Conservation (phyloP, 2,329 filamentous ascomycete species). For the Botrytis fabae region DNA sequence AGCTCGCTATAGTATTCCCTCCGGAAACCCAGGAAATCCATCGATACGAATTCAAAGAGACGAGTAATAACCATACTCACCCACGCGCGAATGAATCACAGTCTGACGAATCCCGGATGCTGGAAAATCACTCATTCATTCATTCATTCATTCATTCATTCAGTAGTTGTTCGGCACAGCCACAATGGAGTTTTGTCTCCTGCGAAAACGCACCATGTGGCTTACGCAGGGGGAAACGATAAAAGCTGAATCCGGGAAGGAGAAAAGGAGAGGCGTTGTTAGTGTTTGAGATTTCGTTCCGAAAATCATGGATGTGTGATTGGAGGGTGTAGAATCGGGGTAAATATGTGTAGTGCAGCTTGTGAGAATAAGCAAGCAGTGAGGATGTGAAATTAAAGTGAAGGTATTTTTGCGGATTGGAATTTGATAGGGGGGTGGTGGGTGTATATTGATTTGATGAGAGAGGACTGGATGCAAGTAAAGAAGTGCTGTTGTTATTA, state of each 20-base stretch:
- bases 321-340: background rate
- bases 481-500: background rate
- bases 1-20: too few relatives aligned
- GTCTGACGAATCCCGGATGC: background rate
- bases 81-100: background rate
- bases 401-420: background rate
- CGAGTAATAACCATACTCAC: background rate
- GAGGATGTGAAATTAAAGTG: background rate
- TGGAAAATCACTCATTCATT: too few relatives aligned
- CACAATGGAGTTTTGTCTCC: too few relatives aligned
- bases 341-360: background rate
- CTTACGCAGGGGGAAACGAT: background rate
- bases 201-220: background rate
- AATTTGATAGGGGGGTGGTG: background rate
- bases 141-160: too few relatives aligned
- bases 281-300: background rate
- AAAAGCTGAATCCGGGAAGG: background rate
- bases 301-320: background rate
- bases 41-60: background rate
- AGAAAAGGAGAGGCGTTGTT: background rate
- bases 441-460: background rate
- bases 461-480: too few relatives aligned
- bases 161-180: too few relatives aligned
- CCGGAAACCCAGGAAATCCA: too few relatives aligned
- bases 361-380: background rate